Base-by-base conservation (phyloP, 2,329 filamentous ascomycete genomes). In the Trichoderma breve region DNA sequence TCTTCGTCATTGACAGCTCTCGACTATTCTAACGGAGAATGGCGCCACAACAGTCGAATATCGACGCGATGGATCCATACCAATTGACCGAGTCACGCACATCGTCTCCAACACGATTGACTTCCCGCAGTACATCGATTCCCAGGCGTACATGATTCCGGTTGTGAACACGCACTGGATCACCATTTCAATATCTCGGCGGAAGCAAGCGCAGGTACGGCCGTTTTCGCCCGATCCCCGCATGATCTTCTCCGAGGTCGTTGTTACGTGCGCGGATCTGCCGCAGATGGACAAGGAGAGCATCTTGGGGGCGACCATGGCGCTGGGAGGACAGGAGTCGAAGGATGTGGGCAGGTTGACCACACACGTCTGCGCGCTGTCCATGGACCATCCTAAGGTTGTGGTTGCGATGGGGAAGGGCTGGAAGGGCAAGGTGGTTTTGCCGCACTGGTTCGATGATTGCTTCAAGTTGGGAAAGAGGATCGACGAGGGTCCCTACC, bases 371-470 rank as follows among this genome's bases (percentile, higher is more conserved):
- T 95, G 97, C 73, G 93, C 95, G 6, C 84, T 97, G 73, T 90
- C 89, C 6, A 86, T 92, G 80, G 91, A 95, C 39, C 89, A 95
- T 71, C 88, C 90, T 3, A 94, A 94, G 79, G 92, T 91, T 73
- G 79, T 86, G 73, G 79, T 89, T 69, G 92, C 91, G 1, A 75
- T 85, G 57, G 83, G 86, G 9, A 97, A 91, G 80, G 87, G 87
- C 2, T 84, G 93, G 69, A 90, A 89, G 70, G 90, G 90, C 81
- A 95, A 94, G 81, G 92, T 98, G 72, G 93, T 99, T 21, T 85
- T 99, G 67, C 96, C 96, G 47, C 96, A 98, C 79, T 98, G 96
- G 94, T 98, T 99, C 79, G 95, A 98, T 76, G 95, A 98, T 80
- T 99, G 96, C 82, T 88, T 99, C 76, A 96, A 93, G 81, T 89